Evolutionary conservation across 768 basidiomycete genomes (phyloP).

Genomic region (Mycena vulgaris): DNA sequence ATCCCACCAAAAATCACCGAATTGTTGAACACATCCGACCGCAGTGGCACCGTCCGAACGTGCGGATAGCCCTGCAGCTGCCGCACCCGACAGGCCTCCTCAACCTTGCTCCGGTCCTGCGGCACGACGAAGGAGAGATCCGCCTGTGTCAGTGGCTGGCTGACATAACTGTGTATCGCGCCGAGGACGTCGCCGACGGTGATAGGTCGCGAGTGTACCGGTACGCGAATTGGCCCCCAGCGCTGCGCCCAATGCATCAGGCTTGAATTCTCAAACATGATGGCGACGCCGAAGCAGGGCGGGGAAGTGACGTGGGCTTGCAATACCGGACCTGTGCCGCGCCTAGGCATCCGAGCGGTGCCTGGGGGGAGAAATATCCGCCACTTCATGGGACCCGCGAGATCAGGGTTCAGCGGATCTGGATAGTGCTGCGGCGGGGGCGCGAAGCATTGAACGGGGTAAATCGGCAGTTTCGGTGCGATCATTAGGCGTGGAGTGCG

Average conservation of each 20-base stretch:
- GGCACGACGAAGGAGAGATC: conserved; percentile 2
- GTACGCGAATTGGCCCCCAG: conserved; percentile 15
- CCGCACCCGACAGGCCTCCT: not conserved
- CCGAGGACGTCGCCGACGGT: conserved; percentile 10
- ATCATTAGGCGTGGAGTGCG: not conserved
- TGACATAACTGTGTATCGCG: conserved; percentile 8
- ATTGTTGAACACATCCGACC: conserved; percentile 13
- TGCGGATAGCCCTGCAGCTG: not conserved
- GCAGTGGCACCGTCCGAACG: not conserved
- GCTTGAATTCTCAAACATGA: conserved; percentile 3
- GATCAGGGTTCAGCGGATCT: conserved; percentile 8
- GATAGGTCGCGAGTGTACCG: not conserved
- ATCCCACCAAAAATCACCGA: conserved; percentile 15
- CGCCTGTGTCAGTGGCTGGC: not conserved
- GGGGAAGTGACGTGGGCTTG: conserved; percentile 6
- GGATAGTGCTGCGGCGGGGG: not conserved
- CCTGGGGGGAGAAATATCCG: conserved; percentile 1
- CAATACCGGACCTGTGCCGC: not conserved
- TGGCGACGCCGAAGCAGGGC: not conserved
- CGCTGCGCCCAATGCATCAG: conserved; percentile 17
- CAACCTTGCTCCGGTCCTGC: not conserved
- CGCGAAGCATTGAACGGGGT: not conserved
- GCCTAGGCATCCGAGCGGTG: not conserved
- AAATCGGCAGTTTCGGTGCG: too few species aligned
- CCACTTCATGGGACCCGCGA: not conserved